Evolutionary conservation across 116 monocot species (phyloP).

Genomic region (Posidonia oceanica): DNA sequence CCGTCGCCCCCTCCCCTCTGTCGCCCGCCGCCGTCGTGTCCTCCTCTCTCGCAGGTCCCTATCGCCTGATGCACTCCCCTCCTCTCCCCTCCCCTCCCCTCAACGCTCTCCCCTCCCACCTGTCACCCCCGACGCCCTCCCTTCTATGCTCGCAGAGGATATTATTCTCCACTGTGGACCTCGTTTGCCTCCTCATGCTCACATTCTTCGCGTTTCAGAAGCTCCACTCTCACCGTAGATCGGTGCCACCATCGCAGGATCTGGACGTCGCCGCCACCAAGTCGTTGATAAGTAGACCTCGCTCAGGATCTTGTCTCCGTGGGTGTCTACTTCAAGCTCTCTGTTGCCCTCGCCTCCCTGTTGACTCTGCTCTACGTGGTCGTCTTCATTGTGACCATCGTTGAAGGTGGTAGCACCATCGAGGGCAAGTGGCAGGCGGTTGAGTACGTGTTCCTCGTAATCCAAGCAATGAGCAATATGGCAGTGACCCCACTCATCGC

Average conservation of each 20-base stretch:
- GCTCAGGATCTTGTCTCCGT: constrained; percentile 3
- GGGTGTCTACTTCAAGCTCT: constrained; percentile 21
- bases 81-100: too few relatives aligned
- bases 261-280: not conserved
- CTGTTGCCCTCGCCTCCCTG: constrained; percentile 23
- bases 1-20: too few relatives aligned
- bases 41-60: too few relatives aligned
- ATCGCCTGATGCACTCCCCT: too few relatives aligned
- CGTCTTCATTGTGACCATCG: not conserved
- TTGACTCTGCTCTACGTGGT: constrained; percentile 16
- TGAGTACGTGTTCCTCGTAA: constrained; percentile 23
- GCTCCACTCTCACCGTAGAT: constrained; percentile 13
- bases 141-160: constrained; percentile 49
- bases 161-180: constrained; percentile 42
- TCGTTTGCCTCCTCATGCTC: constrained; percentile 33
- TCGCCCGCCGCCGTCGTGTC: too few relatives aligned
- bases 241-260: constrained; percentile 6
- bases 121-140: too few relatives aligned
- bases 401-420: not conserved
- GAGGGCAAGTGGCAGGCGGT: constrained; percentile 2
- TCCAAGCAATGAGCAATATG: constrained; percentile 29
- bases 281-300: constrained; percentile 8
- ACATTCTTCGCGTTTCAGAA: constrained; percentile 17
- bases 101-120: too few relatives aligned
- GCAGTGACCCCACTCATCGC: constrained; percentile 34